Evolutionary conservation across 306 rosid species (phyloP).

Genomic region (Abrus pulchellus): DNA sequence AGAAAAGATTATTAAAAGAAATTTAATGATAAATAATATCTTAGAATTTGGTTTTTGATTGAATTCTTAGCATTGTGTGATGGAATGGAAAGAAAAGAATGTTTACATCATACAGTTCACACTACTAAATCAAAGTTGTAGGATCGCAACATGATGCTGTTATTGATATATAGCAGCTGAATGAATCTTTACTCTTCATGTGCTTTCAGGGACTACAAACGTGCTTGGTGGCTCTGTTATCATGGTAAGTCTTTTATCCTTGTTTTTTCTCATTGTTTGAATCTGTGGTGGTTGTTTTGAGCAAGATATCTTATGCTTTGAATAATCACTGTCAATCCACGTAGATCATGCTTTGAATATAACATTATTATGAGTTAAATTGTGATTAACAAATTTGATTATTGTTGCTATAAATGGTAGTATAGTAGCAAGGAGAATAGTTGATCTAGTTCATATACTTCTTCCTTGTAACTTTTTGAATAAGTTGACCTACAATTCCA

Average conservation of each 20-base stretch:
- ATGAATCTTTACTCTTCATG: slow-evolving; percentile 47
- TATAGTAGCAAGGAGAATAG: neutral
- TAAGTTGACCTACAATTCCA: neutral
- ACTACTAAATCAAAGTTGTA: neutral
- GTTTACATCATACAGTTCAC: too few relatives aligned
- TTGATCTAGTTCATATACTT: neutral
- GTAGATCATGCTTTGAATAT: neutral
- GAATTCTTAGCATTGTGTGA: too few relatives aligned
- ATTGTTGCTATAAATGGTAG: neutral
- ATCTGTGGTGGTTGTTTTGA: slow-evolving; percentile 20
- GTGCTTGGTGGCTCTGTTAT: slow-evolving; percentile 91
- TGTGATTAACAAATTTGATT: neutral
- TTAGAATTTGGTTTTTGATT: too few relatives aligned
- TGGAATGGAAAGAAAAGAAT: too few relatives aligned
- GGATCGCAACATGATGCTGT: slow-evolving; percentile 31
- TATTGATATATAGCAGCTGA: slow-evolving; percentile 41
- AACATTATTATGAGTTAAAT: neutral
- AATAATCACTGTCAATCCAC: neutral
- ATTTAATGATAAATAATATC: too few relatives aligned
- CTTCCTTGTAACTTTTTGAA: neutral
- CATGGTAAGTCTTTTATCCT: slow-evolving; percentile 67
- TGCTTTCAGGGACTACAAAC: slow-evolving; percentile 95
- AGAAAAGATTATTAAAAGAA: too few relatives aligned
- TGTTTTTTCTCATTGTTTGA: slow-evolving; percentile 7
- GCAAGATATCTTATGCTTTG: neutral